Conservation (phyloP, 192 early-diverging fungal genomes). For the Coemansia sp. region DNA sequence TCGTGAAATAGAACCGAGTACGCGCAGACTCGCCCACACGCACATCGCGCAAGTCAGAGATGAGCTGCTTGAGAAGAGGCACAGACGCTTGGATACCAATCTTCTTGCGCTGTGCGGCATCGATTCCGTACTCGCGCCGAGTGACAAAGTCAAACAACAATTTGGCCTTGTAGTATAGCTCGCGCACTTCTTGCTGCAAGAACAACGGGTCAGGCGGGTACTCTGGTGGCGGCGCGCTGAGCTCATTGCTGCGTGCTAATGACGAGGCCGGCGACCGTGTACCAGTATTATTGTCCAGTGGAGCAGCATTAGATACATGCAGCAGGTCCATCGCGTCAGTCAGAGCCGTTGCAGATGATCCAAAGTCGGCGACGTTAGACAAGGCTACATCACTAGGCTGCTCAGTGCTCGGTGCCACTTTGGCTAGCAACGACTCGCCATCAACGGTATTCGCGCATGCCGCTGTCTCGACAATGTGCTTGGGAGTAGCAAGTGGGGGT, state of each 20-base stretch:
- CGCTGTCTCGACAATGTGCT: background rate
- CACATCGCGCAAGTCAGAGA: slow-evolving; percentile 64
- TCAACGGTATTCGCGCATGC: background rate
- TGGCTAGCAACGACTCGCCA: background rate
- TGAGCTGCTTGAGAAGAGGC: slow-evolving; percentile 78
- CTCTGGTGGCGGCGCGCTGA: slow-evolving; percentile 17
- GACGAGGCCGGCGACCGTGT: slow-evolving; percentile 10
- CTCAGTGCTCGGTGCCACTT: background rate
- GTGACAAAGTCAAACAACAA: slow-evolving; percentile 92
- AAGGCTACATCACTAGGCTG: background rate
- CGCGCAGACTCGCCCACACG: slow-evolving; percentile 20
- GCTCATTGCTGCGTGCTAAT: slow-evolving; percentile 6
- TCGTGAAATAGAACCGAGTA: slow-evolving; percentile 92
- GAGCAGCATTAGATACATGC: background rate
- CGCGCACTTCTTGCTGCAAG: slow-evolving; percentile 59
- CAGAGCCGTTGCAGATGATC: background rate
- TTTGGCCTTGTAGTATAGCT: slow-evolving; percentile 83
- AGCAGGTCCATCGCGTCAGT: background rate
- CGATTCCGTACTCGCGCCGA: slow-evolving; percentile 93
- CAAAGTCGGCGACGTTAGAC: background rate
- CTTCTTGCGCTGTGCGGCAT: slow-evolving; percentile 75
- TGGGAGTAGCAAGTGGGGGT: background rate
- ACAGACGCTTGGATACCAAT: slow-evolving; percentile 83
- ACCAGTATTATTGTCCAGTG: background rate
- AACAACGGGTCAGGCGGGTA: slow-evolving; percentile 55